Conservation (phyloP, 495 filamentous ascomycete species). For the Xylaria curta region DNA sequence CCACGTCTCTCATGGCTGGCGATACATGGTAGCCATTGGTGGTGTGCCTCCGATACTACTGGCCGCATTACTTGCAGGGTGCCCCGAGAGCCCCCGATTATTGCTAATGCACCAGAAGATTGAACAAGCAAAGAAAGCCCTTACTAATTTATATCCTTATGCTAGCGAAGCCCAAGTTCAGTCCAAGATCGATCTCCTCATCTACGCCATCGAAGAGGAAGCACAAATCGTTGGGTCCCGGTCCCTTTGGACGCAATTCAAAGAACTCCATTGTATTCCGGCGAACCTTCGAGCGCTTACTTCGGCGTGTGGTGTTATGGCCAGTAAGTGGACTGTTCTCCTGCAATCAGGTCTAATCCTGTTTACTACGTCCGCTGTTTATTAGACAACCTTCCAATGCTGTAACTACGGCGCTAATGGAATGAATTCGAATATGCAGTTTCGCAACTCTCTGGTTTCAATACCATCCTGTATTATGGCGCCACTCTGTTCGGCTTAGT, state of each 20-base stretch:
- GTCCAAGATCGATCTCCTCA: slow-evolving; percentile 48
- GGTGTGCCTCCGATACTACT: slow-evolving; percentile 56
- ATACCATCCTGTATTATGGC: slow-evolving; percentile 58
- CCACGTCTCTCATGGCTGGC: slow-evolving; percentile 54
- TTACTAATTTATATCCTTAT: slow-evolving; percentile 48
- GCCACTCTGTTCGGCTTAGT: slow-evolving; percentile 59
- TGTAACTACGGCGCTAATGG: neutral
- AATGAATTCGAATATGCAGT: slow-evolving; percentile 20
- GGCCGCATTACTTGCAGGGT: neutral
- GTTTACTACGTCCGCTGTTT: neutral
- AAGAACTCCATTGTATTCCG: slow-evolving; percentile 53
- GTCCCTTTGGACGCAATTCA: slow-evolving; percentile 47
- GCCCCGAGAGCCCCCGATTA: slow-evolving; percentile 48
- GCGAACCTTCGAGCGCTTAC: slow-evolving; percentile 56
- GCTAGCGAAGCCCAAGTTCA: slow-evolving; percentile 47
- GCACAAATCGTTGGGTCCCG: slow-evolving; percentile 44
- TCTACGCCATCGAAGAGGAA: slow-evolving; percentile 46
- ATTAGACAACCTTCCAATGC: neutral
- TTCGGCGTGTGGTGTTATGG: slow-evolving; percentile 58
- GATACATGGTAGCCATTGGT: slow-evolving; percentile 40
- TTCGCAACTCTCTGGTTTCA: slow-evolving; percentile 55
- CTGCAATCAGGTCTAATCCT: neutral
- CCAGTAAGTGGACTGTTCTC: slow-evolving; percentile 34
- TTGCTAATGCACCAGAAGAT: slow-evolving; percentile 52
- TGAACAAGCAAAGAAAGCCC: slow-evolving; percentile 48